phyloP scores from a whole-genome alignment of 257 asterid species.

The Misopates orontium region DNA sequence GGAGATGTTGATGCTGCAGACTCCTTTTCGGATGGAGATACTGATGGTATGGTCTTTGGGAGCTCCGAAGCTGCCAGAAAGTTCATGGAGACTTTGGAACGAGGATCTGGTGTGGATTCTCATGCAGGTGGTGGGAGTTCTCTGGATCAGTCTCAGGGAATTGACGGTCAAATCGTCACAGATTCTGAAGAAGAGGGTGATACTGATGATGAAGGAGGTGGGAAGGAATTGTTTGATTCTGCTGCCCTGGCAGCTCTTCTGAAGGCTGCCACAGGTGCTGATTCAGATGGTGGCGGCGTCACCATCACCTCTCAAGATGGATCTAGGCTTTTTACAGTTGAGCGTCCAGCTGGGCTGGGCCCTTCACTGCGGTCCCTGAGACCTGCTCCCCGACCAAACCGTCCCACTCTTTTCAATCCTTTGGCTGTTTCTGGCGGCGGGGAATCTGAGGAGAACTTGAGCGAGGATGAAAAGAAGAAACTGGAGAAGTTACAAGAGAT shows the following conservation, averaged over 20 bases:
- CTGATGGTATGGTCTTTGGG: conserved; percentile 79
- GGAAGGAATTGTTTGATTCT: conserved; percentile 78
- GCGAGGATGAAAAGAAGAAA: conserved; percentile 86
- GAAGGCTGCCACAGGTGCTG: conserved; percentile 92
- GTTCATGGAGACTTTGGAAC: conserved; percentile 86
- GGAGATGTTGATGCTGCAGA: conserved; percentile 54
- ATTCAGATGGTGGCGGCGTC: conserved; percentile 66
- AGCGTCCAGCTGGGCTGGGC: conserved; percentile 95
- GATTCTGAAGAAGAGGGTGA: conserved; percentile 94
- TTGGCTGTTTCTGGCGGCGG: conserved; percentile 44
- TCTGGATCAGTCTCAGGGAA: conserved; percentile 44
- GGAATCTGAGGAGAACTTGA: conserved; percentile 62
- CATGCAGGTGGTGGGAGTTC: conserved; percentile 46
- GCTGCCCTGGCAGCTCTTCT: conserved; percentile 92
- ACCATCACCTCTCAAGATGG: conserved; percentile 89
- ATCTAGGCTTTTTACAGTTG: conserved; percentile 87
- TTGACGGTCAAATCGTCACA: conserved; percentile 89
- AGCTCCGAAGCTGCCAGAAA: conserved; percentile 83
- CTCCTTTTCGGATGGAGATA: conserved; percentile 59
- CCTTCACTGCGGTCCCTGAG: conserved; percentile 80
- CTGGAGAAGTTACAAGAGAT: conserved; percentile 77
- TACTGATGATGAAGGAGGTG: conserved; percentile 90
- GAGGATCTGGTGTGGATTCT: conserved; percentile 62
- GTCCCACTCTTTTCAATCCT: conserved; percentile 52
- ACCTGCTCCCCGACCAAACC: conserved; percentile 56